Conservation (phyloP, 768 basidiomycete genomes). For the Mrakia hoshinonis region DNA sequence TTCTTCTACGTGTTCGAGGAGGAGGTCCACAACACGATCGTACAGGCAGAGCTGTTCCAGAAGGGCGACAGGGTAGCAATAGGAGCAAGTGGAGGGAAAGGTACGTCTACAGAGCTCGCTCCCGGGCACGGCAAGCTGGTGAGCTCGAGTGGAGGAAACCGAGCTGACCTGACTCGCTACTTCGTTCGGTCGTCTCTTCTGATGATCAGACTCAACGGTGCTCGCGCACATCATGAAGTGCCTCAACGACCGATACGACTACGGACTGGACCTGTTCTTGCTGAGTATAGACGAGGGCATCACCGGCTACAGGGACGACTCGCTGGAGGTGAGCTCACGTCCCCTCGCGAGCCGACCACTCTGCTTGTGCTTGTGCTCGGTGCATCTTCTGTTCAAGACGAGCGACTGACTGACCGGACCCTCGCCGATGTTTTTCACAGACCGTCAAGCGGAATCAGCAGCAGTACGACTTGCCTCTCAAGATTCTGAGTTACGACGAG, state of each 20-base stretch:
- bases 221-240: slow-evolving; percentile 94
- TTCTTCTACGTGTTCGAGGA: slow-evolving; percentile 97
- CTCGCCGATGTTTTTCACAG: slow-evolving; percentile 48
- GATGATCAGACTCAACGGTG: slow-evolving; percentile 77
- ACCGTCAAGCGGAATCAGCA: slow-evolving; percentile 95
- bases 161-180: background rate
- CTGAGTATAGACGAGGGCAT: slow-evolving; percentile 98
- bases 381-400: too few relatives aligned
- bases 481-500: slow-evolving; percentile 91
- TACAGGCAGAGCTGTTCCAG: slow-evolving; percentile 69
- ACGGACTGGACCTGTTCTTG: slow-evolving; percentile 80
- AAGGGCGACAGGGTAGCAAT: slow-evolving; percentile 89
- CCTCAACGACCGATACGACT: slow-evolving; percentile 85
- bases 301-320: slow-evolving; percentile 95
- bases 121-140: background rate
- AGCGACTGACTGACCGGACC: too few relatives aligned
- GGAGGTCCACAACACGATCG: slow-evolving; percentile 94
- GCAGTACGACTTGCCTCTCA: slow-evolving; percentile 89
- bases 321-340: slow-evolving; percentile 59
- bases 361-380: background rate
- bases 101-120: slow-evolving; percentile 48
- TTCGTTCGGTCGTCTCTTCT: background rate
- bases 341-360: background rate
- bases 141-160: background rate
- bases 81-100: slow-evolving; percentile 97